Base-by-base conservation (phyloP, 352 stramenopile species). In the Pythium rhizo-oryzae region DNA sequence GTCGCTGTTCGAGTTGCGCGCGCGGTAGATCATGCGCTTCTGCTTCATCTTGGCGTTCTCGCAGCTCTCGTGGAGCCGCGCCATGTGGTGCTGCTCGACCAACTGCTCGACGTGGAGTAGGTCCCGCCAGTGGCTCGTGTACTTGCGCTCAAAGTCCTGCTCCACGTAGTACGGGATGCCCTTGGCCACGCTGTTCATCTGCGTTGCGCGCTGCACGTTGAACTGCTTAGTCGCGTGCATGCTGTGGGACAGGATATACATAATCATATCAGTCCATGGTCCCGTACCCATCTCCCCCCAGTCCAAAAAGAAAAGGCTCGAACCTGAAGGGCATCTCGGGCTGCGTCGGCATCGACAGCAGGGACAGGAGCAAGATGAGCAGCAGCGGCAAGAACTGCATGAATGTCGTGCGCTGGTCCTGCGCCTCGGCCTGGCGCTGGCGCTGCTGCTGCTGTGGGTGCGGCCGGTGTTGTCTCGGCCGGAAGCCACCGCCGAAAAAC, bases 131-230 rank as follows among this genome's bases (percentile, higher is more conserved):
- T 95, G 80, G 49, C 71, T 89, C 62, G 87, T 94, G 74, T 95
- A 95, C 71, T 87, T 91, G 64, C 88, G 84, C 25, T 95, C 85
- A 77, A 96, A 96, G 70, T 94, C 85, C 47, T 73, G 76, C 53
- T 92, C 87, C 49, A 96, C 89, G 60, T 94, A 96, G 79, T 96
- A 96, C 58, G 87, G 87, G 46, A 96, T 96, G 56, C 86, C 87
- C 61, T 93, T 94, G 21, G 81, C 75, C 50, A 96, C 86, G 70
- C 88, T 92, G 41, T 76, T 76, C 85, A 94, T 94, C 69, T 91
- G 82, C 51, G 87, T 94, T 28, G 71, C 62, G 25, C 87, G 89
- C 70, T 89, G 73, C 35, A 95, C 78, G 47, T 89, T 89, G 67
- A 89, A 92, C 66, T 95, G 84, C 49, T 68, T 65, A 28, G 84